Evolutionary conservation across 2,329 filamentous ascomycete genomes (phyloP).

Genomic region (Macroventuria anomochaeta): DNA sequence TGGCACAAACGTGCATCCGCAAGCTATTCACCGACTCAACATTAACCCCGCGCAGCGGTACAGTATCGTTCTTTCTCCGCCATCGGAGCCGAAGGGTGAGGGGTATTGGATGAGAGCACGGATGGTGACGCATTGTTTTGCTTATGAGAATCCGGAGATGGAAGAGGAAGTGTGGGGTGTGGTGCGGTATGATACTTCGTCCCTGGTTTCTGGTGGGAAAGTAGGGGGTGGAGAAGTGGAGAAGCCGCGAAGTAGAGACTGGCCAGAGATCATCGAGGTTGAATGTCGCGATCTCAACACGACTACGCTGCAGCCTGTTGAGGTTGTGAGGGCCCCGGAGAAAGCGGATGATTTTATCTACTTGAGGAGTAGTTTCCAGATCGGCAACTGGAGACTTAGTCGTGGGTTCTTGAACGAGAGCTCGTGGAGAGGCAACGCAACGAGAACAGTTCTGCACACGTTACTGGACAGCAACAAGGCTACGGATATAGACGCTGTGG

Average conservation of each 20-base stretch:
- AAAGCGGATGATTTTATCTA: slow-evolving; percentile 61
- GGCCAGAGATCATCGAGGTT: slow-evolving; percentile 57
- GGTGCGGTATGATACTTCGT: slow-evolving; percentile 52
- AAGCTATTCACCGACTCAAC: slow-evolving; percentile 63
- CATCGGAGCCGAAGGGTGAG: slow-evolving; percentile 36
- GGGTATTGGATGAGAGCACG: slow-evolving; percentile 60
- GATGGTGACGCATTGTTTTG: slow-evolving; percentile 67
- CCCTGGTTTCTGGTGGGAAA: background rate
- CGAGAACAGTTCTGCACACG: slow-evolving; percentile 59
- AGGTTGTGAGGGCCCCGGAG: slow-evolving; percentile 52
- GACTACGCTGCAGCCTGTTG: slow-evolving; percentile 55
- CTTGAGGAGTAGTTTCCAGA: slow-evolving; percentile 65
- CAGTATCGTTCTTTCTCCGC: slow-evolving; percentile 66
- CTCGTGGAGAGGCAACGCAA: slow-evolving; percentile 59
- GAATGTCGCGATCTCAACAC: slow-evolving; percentile 61
- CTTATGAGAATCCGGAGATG: slow-evolving; percentile 57
- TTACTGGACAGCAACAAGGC: slow-evolving; percentile 54
- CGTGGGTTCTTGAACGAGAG: slow-evolving; percentile 65
- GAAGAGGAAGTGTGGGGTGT: slow-evolving; percentile 58
- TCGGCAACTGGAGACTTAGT: slow-evolving; percentile 64
- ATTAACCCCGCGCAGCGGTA: slow-evolving; percentile 74
- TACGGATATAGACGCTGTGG: too few species aligned
- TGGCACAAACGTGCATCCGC: slow-evolving; percentile 66
- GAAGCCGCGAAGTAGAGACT: slow-evolving; percentile 55
- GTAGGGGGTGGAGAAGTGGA: background rate